Conservation (phyloP, 2,329 filamentous ascomycete genomes). For the Phaeoacremonium minimum region DNA sequence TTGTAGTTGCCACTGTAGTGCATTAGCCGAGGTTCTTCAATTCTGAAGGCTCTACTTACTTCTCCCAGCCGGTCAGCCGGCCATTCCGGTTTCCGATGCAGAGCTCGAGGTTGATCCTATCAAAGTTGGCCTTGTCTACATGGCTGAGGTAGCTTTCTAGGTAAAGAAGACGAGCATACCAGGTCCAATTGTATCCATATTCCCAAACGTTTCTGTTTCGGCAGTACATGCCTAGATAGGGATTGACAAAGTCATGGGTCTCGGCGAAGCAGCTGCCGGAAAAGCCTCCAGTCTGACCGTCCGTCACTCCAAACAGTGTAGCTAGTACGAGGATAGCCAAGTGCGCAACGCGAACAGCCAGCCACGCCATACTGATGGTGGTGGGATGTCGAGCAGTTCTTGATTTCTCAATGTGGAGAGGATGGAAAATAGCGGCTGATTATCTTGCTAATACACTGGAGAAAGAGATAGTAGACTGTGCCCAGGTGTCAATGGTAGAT, state of each 20-base stretch:
- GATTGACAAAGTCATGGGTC: slow-evolving; percentile 23
- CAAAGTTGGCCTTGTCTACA: slow-evolving; percentile 3
- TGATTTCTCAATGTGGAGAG: no score
- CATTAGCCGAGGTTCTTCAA: slow-evolving; percentile 1
- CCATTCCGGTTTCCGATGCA: slow-evolving; percentile 21
- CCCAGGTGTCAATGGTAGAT: no score
- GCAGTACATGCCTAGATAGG: slow-evolving; percentile 33
- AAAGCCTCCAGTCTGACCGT: slow-evolving; percentile 15
- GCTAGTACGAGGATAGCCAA: no score
- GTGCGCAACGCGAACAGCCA: no score
- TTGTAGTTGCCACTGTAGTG: slow-evolving; percentile 21
- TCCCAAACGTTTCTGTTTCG: slow-evolving; percentile 26
- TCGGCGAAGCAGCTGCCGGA: slow-evolving; percentile 28
- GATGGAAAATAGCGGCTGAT: no score
- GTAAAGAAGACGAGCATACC: slow-evolving; percentile 15
- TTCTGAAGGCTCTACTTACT: no score
- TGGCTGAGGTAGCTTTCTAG: no score
- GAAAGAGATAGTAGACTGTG: no score
- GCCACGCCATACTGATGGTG: no score
- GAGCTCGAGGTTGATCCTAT: slow-evolving; percentile 29
- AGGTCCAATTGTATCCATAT: slow-evolving; percentile 34
- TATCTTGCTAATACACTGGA: no score
- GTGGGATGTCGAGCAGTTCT: no score
- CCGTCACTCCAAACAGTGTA: no score
- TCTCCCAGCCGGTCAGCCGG: slow-evolving; percentile 7